Conservation (phyloP, 2,329 filamentous ascomycete genomes). For the Penicillium sp. region DNA sequence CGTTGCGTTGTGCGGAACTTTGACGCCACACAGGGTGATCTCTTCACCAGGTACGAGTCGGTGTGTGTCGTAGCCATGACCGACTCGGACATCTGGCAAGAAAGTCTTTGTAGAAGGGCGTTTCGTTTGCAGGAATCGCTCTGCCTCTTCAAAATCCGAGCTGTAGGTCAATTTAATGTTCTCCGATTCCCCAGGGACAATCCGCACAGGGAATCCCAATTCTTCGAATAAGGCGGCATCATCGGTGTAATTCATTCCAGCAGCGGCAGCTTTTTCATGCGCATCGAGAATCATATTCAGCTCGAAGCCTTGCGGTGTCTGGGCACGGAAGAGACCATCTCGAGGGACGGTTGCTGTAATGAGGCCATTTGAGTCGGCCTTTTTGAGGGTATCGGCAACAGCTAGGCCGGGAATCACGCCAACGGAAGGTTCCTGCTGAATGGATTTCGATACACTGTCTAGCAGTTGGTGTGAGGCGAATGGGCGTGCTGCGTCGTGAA, state of each 20-base stretch:
- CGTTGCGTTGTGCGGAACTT: slow-evolving; percentile 4
- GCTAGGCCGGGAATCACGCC: slow-evolving; percentile 7
- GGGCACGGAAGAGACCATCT: slow-evolving; percentile 5
- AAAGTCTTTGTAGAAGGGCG: background rate
- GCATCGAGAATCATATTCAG: background rate
- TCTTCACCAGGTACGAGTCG: slow-evolving; percentile 4
- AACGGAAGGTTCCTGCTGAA: background rate
- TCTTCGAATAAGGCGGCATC: slow-evolving; percentile 7
- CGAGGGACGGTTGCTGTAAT: slow-evolving; percentile 4
- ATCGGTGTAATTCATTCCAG: slow-evolving; percentile 3
- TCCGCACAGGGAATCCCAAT: background rate
- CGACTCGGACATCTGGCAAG: slow-evolving; percentile 5
- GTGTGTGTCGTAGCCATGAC: slow-evolving; percentile 10
- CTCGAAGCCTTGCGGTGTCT: slow-evolving; percentile 9
- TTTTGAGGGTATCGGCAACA: slow-evolving; percentile 7
- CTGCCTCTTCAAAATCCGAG: slow-evolving; percentile 5
- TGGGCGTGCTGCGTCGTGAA: slow-evolving; percentile 8
- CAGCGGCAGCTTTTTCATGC: background rate
- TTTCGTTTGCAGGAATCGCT: background rate
- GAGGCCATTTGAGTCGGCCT: slow-evolving; percentile 1
- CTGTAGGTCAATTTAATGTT: slow-evolving; percentile 9
- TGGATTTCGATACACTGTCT: background rate
- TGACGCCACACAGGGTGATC: slow-evolving; percentile 8
- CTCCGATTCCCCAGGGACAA: slow-evolving; percentile 4
- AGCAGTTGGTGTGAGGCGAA: slow-evolving; percentile 3